Evolutionary conservation across 164 flowering plant species (phyloP), one percentile per base, ranked within the genome.

Genomic region (Berberis vulgaris): DNA sequence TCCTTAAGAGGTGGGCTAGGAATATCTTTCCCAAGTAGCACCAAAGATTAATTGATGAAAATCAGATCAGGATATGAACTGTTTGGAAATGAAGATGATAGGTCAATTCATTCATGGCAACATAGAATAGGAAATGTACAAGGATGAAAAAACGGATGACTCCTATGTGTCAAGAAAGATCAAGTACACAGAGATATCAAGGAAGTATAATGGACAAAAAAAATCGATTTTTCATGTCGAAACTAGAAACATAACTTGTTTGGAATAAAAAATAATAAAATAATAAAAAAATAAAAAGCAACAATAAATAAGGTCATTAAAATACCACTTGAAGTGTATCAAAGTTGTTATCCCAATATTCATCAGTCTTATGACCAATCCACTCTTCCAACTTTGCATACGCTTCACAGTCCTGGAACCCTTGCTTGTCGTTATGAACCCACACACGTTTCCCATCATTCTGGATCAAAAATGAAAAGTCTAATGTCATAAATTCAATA

Each of bases 331-430:
- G 43, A 59, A 85, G 67, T n/a, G 43, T 49, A 69, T 83, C 84
- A 67, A 72, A 76, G 73, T 77, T 65, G 1, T 49, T 66, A 67
- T 83, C 87, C 80, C 82, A 74, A 53, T 83, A 83, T 67, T 71
- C 79, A 71, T 85, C 78, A 4, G 68, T 52, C 65, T 38, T 71
- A 40, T 66, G 61, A 38, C 81, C 78, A 63, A 85, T 68, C 89
- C 90, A 85, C 57, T 80, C 72, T 75, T 81, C 87, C 64, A 85
- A 62, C 43, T 45, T 57, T 41, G 85, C 86, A 80, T 85, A 85
- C 7, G 60, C 69, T 73, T 85, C 87, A 70, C 84, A 81, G 64
- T 83, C 90, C 62, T 69, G 82, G 45, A 85, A 85, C 7, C 79
- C 79, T 73, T 85, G 90, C 66, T 85, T 85, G 60, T 73, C 76